Percentiles rank a stretch among this genome's conserved stretches.
These are phyloP conservation scores for Colletotrichum sp. DNA, from an alignment of 2,329 filamentous ascomycete genomes.

Conservation along the genomic window DNA sequence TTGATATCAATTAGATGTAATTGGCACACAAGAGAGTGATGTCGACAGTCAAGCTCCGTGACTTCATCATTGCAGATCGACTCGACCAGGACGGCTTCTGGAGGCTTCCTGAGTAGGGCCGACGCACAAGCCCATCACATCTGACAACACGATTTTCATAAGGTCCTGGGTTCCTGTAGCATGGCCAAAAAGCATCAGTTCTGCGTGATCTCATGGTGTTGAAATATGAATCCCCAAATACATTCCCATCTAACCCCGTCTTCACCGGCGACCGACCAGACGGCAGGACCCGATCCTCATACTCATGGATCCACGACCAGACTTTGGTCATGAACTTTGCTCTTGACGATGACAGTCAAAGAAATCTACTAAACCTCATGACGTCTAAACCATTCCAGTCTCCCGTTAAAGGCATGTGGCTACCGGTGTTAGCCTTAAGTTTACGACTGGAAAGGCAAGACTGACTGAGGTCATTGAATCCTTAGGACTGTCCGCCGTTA, in stretches of 20 bases:
- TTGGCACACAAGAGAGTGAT: not conserved
- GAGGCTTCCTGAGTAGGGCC: not conserved
- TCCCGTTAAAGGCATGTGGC: not conserved
- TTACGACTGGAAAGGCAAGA: not conserved
- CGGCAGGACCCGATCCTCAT: not conserved
- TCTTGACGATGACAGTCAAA: not conserved
- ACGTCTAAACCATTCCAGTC: fast-evolving
- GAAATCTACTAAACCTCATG: not conserved
- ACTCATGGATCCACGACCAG: not conserved
- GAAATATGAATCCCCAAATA: not conserved
- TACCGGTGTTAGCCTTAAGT: not conserved
- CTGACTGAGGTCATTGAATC: not conserved
- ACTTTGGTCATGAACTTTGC: not conserved
- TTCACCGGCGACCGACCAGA: not conserved
- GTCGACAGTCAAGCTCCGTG: not conserved
- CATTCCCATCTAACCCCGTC: fast-evolving
- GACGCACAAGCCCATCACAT: not conserved
- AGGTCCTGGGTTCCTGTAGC: not conserved
- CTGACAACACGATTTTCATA: not conserved
- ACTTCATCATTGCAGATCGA: not conserved
- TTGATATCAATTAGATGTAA: not conserved
- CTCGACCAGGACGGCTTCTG: not conserved
- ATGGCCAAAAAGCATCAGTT: not conserved
- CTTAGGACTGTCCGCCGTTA: not conserved
- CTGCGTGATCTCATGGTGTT: not conserved